Conservation (phyloP, 1,139 yeast species). For the Wickerhamiella infanticola region DNA sequence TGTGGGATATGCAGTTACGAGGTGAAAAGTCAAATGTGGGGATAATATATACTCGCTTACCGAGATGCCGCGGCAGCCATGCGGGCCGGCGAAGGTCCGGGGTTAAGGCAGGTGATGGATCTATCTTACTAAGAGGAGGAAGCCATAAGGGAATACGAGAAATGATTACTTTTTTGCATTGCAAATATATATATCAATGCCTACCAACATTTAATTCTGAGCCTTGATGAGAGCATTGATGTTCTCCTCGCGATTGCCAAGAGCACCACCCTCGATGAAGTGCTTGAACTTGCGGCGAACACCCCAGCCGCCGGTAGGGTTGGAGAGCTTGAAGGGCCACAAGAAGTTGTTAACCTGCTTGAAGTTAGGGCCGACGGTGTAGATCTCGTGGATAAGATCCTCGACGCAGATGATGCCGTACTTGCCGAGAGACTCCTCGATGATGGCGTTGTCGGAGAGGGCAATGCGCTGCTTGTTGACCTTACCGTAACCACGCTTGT, state of each 20-base stretch:
- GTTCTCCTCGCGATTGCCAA: conserved; percentile 99
- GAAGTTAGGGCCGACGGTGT: conserved; percentile 99
- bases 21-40: not conserved
- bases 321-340: conserved; percentile 99
- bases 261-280: conserved; percentile 99
- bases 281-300: conserved; percentile 98
- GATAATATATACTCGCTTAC: not conserved
- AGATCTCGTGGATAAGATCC: conserved; percentile 97
- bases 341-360: conserved; percentile 99
- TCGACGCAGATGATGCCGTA: conserved; percentile 93
- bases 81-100: not conserved
- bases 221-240: conserved; percentile 96
- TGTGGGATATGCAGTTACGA: not conserved
- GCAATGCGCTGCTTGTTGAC: conserved; percentile 97
- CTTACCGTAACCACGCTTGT: conserved; percentile 99
- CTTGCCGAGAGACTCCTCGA: conserved; percentile 88
- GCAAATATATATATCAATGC: conserved; percentile 4
- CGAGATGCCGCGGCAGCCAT: not conserved
- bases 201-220: conserved; percentile 40
- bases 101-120: not conserved
- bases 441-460: conserved; percentile 82
- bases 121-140: not conserved
- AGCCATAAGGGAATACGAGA: not conserved
- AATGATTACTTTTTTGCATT: conserved; percentile 1
- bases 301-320: conserved; percentile 99